Conservation (phyloP, 768 basidiomycete genomes). For the Candolleomyces efflorescens region DNA sequence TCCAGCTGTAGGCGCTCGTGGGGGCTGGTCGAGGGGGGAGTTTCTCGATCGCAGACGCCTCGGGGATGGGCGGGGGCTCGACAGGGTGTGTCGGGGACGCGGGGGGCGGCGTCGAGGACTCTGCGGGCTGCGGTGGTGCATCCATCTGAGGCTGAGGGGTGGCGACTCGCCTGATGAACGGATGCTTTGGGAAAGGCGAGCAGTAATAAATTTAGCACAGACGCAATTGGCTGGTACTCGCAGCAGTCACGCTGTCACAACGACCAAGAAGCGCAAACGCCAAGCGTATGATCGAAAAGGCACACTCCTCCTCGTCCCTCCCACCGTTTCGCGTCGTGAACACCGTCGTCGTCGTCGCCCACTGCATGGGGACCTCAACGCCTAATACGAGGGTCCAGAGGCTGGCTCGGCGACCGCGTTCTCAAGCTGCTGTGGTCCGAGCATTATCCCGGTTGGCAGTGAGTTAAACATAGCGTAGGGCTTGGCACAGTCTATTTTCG, state of each 20-base stretch:
- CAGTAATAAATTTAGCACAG: slow-evolving; percentile 19
- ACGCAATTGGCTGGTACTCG: slow-evolving; percentile 15
- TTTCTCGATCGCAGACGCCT: slow-evolving; percentile 14
- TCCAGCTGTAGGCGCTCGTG: slow-evolving; percentile 34
- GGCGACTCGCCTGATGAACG: too few relatives aligned
- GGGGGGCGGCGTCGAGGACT: background rate
- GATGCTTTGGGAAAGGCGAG: background rate
- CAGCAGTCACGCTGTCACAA: slow-evolving; percentile 12
- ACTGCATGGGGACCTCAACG: too few relatives aligned
- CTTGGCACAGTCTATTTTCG: too few relatives aligned
- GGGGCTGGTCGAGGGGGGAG: slow-evolving; percentile 25
- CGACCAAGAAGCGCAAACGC: slow-evolving; percentile 6
- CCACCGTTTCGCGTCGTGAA: background rate
- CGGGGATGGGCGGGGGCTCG: background rate
- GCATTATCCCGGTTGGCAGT: slow-evolving; percentile 35
- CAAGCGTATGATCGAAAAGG: too few relatives aligned
- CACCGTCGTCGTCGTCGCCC: too few relatives aligned
- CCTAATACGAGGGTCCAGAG: too few relatives aligned
- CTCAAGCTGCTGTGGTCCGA: slow-evolving; percentile 26
- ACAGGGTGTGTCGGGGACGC: slow-evolving; percentile 1
- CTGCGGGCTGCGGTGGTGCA: background rate
- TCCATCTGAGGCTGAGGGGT: background rate
- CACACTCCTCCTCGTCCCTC: slow-evolving; percentile 2
- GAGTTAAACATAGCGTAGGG: too few relatives aligned
- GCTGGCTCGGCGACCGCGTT: background rate